These are phyloP conservation scores for Omphalea diandra DNA, from an alignment of 441 rosid genomes.

Conservation along the genomic window DNA sequence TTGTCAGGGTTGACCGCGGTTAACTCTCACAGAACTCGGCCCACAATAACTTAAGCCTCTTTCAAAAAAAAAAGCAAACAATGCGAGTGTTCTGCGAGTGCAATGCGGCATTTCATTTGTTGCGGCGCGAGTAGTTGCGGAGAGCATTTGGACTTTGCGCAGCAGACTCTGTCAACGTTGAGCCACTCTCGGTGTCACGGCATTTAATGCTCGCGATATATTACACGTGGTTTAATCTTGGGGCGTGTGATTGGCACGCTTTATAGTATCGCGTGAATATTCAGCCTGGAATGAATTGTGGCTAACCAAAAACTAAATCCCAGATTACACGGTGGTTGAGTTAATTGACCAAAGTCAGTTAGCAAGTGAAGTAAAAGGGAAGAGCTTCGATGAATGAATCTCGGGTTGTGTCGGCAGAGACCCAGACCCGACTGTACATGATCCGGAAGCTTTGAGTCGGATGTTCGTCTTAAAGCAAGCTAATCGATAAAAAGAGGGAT, in stretches of 20 bases:
- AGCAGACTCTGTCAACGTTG: neutral
- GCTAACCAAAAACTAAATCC: neutral
- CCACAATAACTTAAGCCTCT: neutral
- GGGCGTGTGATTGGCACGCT: neutral
- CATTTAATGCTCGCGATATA: neutral
- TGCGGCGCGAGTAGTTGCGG: constrained; percentile 40
- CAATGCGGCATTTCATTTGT: constrained; percentile 17
- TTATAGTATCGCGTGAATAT: neutral
- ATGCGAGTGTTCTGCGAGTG: too few relatives aligned
- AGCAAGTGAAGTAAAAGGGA: constrained; percentile 2
- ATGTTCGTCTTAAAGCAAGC: too few relatives aligned
- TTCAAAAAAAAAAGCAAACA: neutral
- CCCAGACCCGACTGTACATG: constrained; percentile 23
- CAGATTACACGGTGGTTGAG: constrained; percentile 18
- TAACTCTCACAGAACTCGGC: constrained; percentile 17
- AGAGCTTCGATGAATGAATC: constrained; percentile 25
- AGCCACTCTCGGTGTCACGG: constrained; percentile 13
- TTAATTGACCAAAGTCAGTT: constrained; percentile 20
- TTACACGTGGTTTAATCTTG: neutral
- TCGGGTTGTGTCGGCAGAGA: constrained; percentile 30
- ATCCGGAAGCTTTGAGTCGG: constrained; percentile 3
- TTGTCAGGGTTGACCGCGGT: constrained; percentile 13
- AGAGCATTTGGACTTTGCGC: neutral
- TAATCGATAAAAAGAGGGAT: too few relatives aligned
- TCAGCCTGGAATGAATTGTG: too few relatives aligned